Evolutionary conservation across 257 asterid genomes (phyloP), one percentile per base, ranked within the genome.

Genomic region (Haberlea rhodopensis): DNA sequence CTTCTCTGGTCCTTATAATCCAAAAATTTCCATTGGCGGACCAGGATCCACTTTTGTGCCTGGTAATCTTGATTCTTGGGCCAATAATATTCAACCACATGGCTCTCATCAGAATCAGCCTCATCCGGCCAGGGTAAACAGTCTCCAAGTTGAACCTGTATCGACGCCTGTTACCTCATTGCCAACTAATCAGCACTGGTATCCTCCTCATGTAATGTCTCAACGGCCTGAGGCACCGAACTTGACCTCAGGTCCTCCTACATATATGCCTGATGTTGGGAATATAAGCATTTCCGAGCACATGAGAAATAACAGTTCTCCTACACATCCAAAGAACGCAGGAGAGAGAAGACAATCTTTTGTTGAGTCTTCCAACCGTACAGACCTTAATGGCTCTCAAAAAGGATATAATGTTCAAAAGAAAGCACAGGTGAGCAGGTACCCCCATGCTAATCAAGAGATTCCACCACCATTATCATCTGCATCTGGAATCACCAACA

Each of bases 51-150:
- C 67, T 34, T 71, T 71, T 59, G 26, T 34, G 62, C 75, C 82
- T 60, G 76, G 73, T 72, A 71, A 37, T 76, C 65, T 73, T 20
- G 86, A 79, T 43, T 52, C 84, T 51, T 67, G 81, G 80, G 64
- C 63, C 65, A 80, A 78, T 43, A 69, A 37, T 55, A 68, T 49
- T 73, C 77, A 76, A 46, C 71, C 75, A 67, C 83, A 77, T 58
- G 79, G 70, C 69, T 79, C 82, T 81, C 79, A 80, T 66, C 94
- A 78, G 75, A 83, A 74, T 74, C 82, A 73, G 74, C 74, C 79
- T 63, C 71, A 55, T 60, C 76, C 88, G 51, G 62, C 71, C 31
- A 78, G 82, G 83, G 60, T 89, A 56, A 82, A 73, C 40, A 66
- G 74, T 61, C 68, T 69, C 48, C 76, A 85, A 55, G 69, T 31